Base-by-base conservation (phyloP, 2,329 filamentous ascomycete genomes). In the Ceratocystis ficicola region DNA sequence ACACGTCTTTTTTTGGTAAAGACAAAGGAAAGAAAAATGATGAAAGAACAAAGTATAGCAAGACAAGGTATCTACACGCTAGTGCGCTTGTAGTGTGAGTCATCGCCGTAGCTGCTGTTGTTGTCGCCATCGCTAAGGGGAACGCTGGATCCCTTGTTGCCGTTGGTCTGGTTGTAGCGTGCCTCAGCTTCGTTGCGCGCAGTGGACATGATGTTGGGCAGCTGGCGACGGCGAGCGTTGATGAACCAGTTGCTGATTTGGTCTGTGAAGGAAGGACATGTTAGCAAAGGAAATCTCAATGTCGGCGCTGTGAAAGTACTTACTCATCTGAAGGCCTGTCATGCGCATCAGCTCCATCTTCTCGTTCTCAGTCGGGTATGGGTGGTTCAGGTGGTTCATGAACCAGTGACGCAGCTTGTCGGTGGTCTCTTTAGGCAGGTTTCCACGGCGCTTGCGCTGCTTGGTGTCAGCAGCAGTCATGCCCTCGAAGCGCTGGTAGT, bases 401-500 rank as follows among this genome's bases (percentile, higher is more conserved):
- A 95, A 92, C 91, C 91, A 96, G 0, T 83, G 79, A 65, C 88
- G 84, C 50, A 96, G 79, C 70, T 89, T 86, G 72, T 92, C 88
- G 0, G 90, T 96, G 0, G 90, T 89, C 65, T 91, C 88, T 73
- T 95, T 95, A n/a, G 91, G 91, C 2, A 96, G 79, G 72, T 96
- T 96, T 1, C 91, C 91, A 48, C 91, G 82, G 64, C 90, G 81
- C 73, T 84, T 86, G 41, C 83, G 77, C 69, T 79, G 79, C 73
- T 81, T 83, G 67, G 72, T 76, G 66, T 82, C 80, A 1, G 73
- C 75, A 20, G 72, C 73, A 65, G 75, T 74, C 69, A 74, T 73
- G 25, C 76, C 73, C 62, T 77, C 73, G 25, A 76, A 76, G 12
- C 76, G 75, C 69, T 76, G 73, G 68, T 76, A 77, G 41, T 81